A percentile compares a stretch with the other conserved stretches of the same genome.
Evolutionary conservation across 495 filamentous ascomycete genomes (phyloP).

Genomic region (Glutinoglossum americanum): DNA sequence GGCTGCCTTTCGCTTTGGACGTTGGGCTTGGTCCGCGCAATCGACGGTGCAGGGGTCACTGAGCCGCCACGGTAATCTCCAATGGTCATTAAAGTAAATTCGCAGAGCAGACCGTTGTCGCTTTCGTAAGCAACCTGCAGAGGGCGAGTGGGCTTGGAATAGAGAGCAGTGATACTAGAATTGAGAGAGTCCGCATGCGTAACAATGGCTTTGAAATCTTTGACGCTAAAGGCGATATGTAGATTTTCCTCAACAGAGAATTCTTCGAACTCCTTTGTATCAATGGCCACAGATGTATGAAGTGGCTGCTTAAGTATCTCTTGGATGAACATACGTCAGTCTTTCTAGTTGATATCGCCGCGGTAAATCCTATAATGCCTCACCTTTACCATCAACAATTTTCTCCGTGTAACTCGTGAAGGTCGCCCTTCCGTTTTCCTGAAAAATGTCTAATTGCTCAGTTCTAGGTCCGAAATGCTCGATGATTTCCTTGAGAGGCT

Average conservation of each 20-base stretch:
- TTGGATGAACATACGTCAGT: constrained; percentile 13
- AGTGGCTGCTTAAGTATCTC: constrained; percentile 86
- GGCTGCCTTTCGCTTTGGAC: not conserved
- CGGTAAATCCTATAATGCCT: not conserved
- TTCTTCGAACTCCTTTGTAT: constrained; percentile 68
- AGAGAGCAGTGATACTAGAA: constrained; percentile 48
- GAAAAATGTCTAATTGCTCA: constrained; percentile 76
- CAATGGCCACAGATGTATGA: constrained; percentile 74
- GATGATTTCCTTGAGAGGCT: constrained; percentile 58
- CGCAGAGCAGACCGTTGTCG: constrained; percentile 49
- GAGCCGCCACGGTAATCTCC: constrained; percentile 38
- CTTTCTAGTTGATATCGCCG: constrained; percentile 2
- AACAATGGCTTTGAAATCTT: constrained; percentile 84
- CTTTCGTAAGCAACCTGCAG: constrained; percentile 61
- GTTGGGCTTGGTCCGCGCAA: not conserved
- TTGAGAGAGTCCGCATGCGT: constrained; percentile 61
- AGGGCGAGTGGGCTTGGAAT: constrained; percentile 60
- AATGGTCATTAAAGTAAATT: constrained; percentile 88
- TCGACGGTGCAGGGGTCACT: not conserved
- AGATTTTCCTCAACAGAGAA: constrained; percentile 59
- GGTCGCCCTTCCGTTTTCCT: constrained; percentile 42
- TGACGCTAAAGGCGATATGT: constrained; percentile 75
- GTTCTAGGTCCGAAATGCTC: constrained; percentile 83
- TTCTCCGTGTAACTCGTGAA: constrained; percentile 96
- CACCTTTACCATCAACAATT: constrained; percentile 61